A percentile compares a stretch with the other conserved stretches of the same genome.
phyloP scores from a whole-genome alignment of 2,329 filamentous ascomycete species.

The Aspergillus ruber region DNA sequence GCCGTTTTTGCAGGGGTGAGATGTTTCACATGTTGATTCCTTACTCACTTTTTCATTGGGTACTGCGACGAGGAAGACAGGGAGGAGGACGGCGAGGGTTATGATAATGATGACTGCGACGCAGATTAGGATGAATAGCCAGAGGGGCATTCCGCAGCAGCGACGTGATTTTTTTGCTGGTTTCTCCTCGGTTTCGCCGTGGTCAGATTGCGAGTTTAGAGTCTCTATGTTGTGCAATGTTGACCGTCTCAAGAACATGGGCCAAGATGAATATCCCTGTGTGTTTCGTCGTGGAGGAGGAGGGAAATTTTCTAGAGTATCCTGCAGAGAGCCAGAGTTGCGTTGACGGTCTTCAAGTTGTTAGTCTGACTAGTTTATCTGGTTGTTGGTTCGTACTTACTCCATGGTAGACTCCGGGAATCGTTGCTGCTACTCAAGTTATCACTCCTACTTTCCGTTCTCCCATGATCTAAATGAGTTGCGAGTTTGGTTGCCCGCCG shows the following conservation, averaged over 20 bases:
- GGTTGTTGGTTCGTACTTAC: background rate
- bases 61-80: conserved; percentile 57
- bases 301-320: conserved; percentile 61
- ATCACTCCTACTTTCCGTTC: conserved; percentile 54
- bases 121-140: conserved; percentile 63
- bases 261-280: conserved; percentile 33
- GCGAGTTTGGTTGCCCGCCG: conserved; percentile 79
- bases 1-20: conserved; percentile 67
- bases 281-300: conserved; percentile 50
- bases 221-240: conserved; percentile 26
- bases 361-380: background rate
- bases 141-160: conserved; percentile 79
- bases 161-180: conserved; percentile 42
- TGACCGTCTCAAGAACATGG: conserved; percentile 31
- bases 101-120: conserved; percentile 66
- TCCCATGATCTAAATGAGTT: conserved; percentile 79
- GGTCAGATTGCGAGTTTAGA: conserved; percentile 13
- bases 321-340: conserved; percentile 52
- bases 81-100: conserved; percentile 75
- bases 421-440: conserved; percentile 31
- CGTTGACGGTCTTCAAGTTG: conserved; percentile 20
- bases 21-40: conserved; percentile 49
- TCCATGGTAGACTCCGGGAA: conserved; percentile 11
- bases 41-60: conserved; percentile 43
- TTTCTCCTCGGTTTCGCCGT: conserved; percentile 11